Evolutionary conservation across 2,329 filamentous ascomycete genomes (phyloP), one percentile per base, ranked within the genome.

Genomic region (Blumeria hordei): DNA sequence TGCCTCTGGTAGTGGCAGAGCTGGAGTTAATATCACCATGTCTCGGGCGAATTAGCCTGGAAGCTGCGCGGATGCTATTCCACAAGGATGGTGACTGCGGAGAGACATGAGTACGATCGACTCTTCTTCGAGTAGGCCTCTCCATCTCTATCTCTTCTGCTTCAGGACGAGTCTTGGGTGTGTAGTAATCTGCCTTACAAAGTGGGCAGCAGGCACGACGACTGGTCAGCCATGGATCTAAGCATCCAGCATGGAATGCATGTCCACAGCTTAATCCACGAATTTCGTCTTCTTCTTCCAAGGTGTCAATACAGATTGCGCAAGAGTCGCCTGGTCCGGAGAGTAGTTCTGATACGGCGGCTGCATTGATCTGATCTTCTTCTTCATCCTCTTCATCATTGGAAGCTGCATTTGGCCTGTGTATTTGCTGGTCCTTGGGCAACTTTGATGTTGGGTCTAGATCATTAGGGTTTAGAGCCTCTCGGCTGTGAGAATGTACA

Each of bases 171-270:
- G 88, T 86, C 69, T 96, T 96, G 0, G 92, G 90, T 2, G 87
- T 82, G 67, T 94, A 96, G 68, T 96, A 98, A 65, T 98, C 92
- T 43, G 90, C 86, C 70, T 98, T 98, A 74, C 92, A 98, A 6
- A 98, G 80, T 6, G 92, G 92, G 67, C 92, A 98, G 71, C 90
- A 96, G 32, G 92, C 92, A 60, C 90, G 82, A 59, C 92, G 80
- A 64, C 85, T 88, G 9, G 92, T 98, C 59, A 98, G 71, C 92
- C 92, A 98, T 10, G 92, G 92, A 62, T 98, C 92, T 52, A 98
- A 78, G 65, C 92, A 98, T 41, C 83, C 85, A 53, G 88, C 88
- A 67, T 98, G 92, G 76, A 96, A 98, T 55, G 90, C 88, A 68
- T 98, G 92, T n/a, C 92, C 92, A 64, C 92, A 98, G 3, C 86